phyloP scores from a whole-genome alignment of 2,329 filamentous ascomycete genomes.

The Coniochaeta pulveracea region DNA sequence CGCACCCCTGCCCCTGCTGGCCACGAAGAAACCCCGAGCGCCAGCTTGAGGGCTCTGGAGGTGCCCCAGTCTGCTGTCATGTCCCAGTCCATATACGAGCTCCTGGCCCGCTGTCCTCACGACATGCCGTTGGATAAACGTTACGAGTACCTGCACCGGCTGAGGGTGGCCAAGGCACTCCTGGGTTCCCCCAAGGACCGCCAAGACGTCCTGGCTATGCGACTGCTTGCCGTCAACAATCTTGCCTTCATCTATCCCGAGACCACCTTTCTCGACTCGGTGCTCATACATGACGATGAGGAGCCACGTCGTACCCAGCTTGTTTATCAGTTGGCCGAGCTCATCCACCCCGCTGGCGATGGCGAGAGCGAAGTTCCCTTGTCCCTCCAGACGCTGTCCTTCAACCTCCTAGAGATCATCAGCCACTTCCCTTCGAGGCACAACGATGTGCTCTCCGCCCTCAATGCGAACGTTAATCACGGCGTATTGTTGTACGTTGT shows the following conservation, averaged over 20 bases:
- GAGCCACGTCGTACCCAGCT: slow-evolving; percentile 83
- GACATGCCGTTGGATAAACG: slow-evolving; percentile 62
- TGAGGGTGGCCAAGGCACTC: slow-evolving; percentile 76
- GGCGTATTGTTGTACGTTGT: slow-evolving; percentile 89
- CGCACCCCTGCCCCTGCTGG: slow-evolving; percentile 25
- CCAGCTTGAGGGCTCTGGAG: slow-evolving; percentile 50
- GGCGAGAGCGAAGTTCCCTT: slow-evolving; percentile 57
- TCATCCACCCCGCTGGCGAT: slow-evolving; percentile 73
- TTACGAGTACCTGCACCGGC: slow-evolving; percentile 76
- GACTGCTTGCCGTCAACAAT: slow-evolving; percentile 80
- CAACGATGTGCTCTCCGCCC: slow-evolving; percentile 74
- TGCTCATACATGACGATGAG: slow-evolving; percentile 79
- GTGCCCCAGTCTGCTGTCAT: slow-evolving; percentile 46
- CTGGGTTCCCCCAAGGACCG: slow-evolving; percentile 52
- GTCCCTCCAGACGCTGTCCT: slow-evolving; percentile 69
- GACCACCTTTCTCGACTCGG: slow-evolving; percentile 69
- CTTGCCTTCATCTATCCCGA: slow-evolving; percentile 83
- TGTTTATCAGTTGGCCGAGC: slow-evolving; percentile 81
- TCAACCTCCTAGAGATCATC: slow-evolving; percentile 77
- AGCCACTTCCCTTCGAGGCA: slow-evolving; percentile 66
- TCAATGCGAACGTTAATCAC: slow-evolving; percentile 93
- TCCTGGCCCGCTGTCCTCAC: slow-evolving; percentile 42
- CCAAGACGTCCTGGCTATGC: slow-evolving; percentile 67
- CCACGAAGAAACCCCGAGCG: slow-evolving; percentile 26
- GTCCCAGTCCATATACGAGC: slow-evolving; percentile 41